Evolutionary conservation across 2,329 filamentous ascomycete species (phyloP).

Genomic region (Truncatella angustata): DNA sequence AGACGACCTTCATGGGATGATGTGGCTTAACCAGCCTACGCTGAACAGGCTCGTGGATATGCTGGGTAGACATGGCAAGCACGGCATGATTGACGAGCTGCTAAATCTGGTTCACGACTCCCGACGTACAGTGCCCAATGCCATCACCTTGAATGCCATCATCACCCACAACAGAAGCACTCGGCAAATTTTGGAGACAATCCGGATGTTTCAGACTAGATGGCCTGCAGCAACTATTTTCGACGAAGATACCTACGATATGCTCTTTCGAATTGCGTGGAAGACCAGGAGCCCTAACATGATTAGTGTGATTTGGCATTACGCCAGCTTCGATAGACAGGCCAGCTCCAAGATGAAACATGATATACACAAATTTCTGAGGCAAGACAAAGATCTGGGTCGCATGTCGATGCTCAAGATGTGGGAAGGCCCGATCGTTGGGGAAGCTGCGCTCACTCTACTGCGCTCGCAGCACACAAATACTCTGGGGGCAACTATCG

Average conservation of each 20-base stretch:
- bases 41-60: conserved; percentile 27
- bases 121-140: conserved; percentile 13
- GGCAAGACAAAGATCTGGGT: conserved; percentile 1
- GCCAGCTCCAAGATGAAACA: conserved; percentile 20
- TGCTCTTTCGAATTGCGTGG: conserved; percentile 25
- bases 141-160: conserved; percentile 26
- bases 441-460: conserved; percentile 18
- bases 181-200: conserved; percentile 10
- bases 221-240: conserved; percentile 16
- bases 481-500: conserved; percentile 8
- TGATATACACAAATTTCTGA: conserved; percentile 18
- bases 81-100: conserved; percentile 19
- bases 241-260: conserved; percentile 22
- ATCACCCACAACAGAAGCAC: conserved; percentile 21
- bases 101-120: conserved; percentile 14
- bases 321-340: conserved; percentile 17
- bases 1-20: conserved; percentile 18
- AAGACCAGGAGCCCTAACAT: conserved; percentile 24
- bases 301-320: conserved; percentile 29
- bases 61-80: conserved; percentile 17
- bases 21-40: conserved; percentile 25
- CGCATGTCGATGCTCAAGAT: conserved; percentile 17
- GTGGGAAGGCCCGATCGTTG: conserved; percentile 27
- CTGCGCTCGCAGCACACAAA: conserved; percentile 7
- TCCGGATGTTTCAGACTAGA: conserved; percentile 14